Conservation (phyloP, 495 filamentous ascomycete genomes). For the Alectoria sarmentosa region DNA sequence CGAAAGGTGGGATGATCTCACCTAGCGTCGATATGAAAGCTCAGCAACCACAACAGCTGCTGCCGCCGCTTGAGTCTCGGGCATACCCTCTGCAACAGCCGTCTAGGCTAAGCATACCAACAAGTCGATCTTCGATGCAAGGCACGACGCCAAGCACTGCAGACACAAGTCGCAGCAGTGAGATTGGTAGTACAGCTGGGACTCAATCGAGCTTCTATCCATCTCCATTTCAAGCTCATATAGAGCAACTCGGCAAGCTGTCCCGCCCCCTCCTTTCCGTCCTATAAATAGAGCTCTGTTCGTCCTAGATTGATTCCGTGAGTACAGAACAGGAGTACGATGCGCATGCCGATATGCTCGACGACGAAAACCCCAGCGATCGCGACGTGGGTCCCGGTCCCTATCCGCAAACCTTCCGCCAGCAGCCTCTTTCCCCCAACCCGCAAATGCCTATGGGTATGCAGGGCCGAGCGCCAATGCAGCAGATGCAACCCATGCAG, state of each 20-base stretch:
- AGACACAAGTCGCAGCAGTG: slow-evolving; percentile 23
- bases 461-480: slow-evolving; percentile 25
- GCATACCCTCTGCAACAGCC: slow-evolving; percentile 28
- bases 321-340: slow-evolving; percentile 98
- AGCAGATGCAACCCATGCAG: slow-evolving; percentile 33
- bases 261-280: slow-evolving; percentile 49
- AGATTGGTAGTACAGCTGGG: slow-evolving; percentile 26
- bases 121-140: slow-evolving; percentile 20
- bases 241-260: slow-evolving; percentile 95
- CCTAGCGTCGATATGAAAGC: slow-evolving; percentile 55
- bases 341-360: slow-evolving; percentile 88
- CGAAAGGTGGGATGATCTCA: slow-evolving; percentile 63
- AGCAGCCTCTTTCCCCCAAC: slow-evolving; percentile 37
- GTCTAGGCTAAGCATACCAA: slow-evolving; percentile 25
- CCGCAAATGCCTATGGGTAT: slow-evolving; percentile 35
- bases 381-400: slow-evolving; percentile 61
- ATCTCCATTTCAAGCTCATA: slow-evolving; percentile 85
- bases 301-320: slow-evolving; percentile 75
- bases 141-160: slow-evolving; percentile 20
- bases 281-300: slow-evolving; percentile 58
- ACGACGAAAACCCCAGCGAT: slow-evolving; percentile 62
- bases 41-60: slow-evolving; percentile 42
- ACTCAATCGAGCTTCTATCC: slow-evolving; percentile 62
- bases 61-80: slow-evolving; percentile 35
- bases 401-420: slow-evolving; percentile 53